These are phyloP conservation scores for Candida alai DNA, from an alignment of 805 yeast species.

Conservation along the genomic window DNA sequence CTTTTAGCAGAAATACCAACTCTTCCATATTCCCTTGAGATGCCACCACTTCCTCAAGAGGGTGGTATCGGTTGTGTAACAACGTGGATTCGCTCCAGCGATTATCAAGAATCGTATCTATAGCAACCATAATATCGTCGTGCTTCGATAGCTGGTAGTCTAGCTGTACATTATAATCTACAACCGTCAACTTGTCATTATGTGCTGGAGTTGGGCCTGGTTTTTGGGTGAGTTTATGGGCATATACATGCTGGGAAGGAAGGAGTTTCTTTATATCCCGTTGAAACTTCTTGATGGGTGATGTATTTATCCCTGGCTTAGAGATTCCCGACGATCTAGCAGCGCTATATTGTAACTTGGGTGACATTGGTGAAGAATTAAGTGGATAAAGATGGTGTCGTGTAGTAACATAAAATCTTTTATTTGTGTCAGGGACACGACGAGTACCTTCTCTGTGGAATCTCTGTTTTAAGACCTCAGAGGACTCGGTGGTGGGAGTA, in stretches of 20 bases:
- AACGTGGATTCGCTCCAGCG: conserved; percentile 37
- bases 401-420: no score
- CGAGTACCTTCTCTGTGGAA: no score
- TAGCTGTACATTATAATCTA: conserved; percentile 36
- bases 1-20: conserved; percentile 30
- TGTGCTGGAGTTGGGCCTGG: neutral
- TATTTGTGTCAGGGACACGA: no score
- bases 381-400: no score
- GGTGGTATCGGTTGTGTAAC: conserved; percentile 21
- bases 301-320: conserved; percentile 16
- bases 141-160: conserved; percentile 33
- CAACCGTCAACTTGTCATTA: conserved; percentile 13
- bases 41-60: neutral
- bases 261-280: conserved; percentile 22
- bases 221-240: conserved; percentile 13
- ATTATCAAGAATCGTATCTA: conserved; percentile 28
- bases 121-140: conserved; percentile 28
- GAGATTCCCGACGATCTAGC: conserved; percentile 35
- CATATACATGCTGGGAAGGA: conserved; percentile 24
- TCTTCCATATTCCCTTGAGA: conserved; percentile 17
- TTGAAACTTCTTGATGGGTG: conserved; percentile 24
- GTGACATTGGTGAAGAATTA: neutral
- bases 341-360: conserved; percentile 30
- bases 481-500: no score
- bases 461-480: no score